Evolutionary conservation across 1,284 basidiomycete genomes (phyloP), one percentile per base, ranked within the genome.

Genomic region (Mycena citricolor): DNA sequence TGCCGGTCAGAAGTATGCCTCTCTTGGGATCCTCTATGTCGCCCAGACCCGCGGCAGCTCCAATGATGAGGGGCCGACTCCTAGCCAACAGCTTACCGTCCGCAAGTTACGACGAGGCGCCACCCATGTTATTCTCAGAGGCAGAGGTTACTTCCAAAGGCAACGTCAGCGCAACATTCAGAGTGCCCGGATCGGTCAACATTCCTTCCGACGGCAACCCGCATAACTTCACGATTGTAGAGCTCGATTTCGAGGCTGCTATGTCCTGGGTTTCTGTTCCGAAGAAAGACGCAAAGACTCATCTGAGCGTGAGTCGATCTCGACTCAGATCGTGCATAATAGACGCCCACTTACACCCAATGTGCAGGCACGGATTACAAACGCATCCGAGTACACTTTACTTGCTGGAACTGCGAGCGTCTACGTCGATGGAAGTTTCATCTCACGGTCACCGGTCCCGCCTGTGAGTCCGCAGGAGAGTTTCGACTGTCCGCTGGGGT

Each of bases 401-500:
- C 52, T 70, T 2, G 34, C 37, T 13, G 65, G 67, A 10, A 44
- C 31, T 2, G 61, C 60, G 5, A 65, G 56, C 30, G 57, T 69
- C 11, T 70, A 67, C 33, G 63, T 70, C 8, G 63, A 70, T 49
- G 65, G 61, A 0, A 60, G 55, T 35, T 64, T 62, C 44, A 58
- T 62, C 13, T 57, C 64, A 8, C 47, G 46, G n/a, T 55, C 60
- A 3, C 23, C 39, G 2, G 40, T 66, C 4, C 58, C 61, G 11
- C 33, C 41, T 3, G 62, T 61, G 17, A 60, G 55, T 38, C 63
- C 63, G 7, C 45, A 57, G 28, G 64, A 65, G 36, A 55, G 36
- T 13, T 63, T 65, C 32, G 49, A 55, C 23, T 63, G 58, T 48
- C 58, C 66, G n/a, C 60, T 69, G 7, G 66, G 67, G 65, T 68